A percentile compares a stretch with the other conserved stretches of the same genome.
phyloP scores from a whole-genome alignment of 345 rosid genomes.

The Ceriops tagal region DNA sequence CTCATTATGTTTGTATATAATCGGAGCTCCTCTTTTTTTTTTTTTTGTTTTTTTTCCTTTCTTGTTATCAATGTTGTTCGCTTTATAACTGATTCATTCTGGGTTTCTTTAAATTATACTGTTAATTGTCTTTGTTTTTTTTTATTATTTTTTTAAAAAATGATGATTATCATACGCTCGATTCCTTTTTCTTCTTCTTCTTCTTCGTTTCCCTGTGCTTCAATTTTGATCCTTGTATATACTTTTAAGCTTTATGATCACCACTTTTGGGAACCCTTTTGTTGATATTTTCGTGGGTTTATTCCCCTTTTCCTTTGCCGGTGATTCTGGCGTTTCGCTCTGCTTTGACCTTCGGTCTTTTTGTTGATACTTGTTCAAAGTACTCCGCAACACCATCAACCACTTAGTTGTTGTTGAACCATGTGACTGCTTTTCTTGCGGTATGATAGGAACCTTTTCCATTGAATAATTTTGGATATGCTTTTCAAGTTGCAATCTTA shows the following conservation, averaged over 20 bases:
- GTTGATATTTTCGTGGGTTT: not conserved
- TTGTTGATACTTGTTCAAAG: not conserved
- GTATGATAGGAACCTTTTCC: too few relatives aligned
- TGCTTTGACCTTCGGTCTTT: not conserved
- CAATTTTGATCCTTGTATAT: not conserved
- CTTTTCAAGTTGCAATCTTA: not conserved
- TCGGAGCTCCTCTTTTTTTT: not conserved
- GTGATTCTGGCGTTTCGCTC: not conserved
- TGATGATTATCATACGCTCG: not conserved
- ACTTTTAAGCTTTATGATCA: not conserved
- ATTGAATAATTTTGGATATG: not conserved
- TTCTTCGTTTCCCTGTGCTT: not conserved
- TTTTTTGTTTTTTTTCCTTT: not conserved
- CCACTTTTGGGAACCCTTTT: slow-evolving; percentile 4
- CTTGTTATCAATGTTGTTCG: not conserved
- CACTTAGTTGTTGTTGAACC: not conserved
- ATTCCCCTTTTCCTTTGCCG: slow-evolving; percentile 4
- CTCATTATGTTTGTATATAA: not conserved
- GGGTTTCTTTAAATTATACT: not conserved
- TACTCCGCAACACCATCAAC: too few relatives aligned
- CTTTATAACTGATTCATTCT: not conserved
- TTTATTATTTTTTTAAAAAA: not conserved
- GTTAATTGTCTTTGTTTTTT: not conserved
- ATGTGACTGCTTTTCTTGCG: too few relatives aligned
- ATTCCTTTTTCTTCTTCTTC: not conserved